Base-by-base conservation (phyloP, 1,284 basidiomycete genomes). In the Ustilago trichophora region DNA sequence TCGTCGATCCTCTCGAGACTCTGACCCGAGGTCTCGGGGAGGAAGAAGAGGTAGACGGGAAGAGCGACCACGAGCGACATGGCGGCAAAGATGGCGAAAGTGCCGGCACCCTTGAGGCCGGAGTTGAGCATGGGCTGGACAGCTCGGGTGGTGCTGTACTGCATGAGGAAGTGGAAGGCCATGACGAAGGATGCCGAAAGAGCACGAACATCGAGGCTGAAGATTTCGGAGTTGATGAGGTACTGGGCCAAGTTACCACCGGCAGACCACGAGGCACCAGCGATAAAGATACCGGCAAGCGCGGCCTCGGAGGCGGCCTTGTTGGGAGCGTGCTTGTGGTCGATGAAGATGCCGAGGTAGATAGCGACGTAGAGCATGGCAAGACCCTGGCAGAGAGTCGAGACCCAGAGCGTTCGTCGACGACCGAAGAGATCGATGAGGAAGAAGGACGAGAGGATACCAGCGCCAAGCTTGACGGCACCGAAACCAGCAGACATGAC, bases 241-340 rank as follows among this genome's bases (percentile, higher is more conserved):
- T 69, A 69, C 48, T 69, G 65, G 2, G 65, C 65, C 3, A 69
- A 55, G 48, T 69, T 69, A 32, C 65, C 65, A 55, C 65, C 65
- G 1, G 65, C 65, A 1, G 54, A 58, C 58, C 58, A 69, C 1
- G 65, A 53, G 18, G 65, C 65, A 45, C 65, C 65, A 22, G 59
- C 59, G 45, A 69, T 58, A 34, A 69, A 69, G 59, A 63, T 69
- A 22, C 55, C 45, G 9, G 56, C 60, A 13, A 64, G 31, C 4
- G 66, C 60, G 2, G 66, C 66, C 16, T 64, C 51, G 7, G 59
- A 58, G 11, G 60, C 66, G 3, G 66, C 34, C 56, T 55, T 59
- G 55, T 33, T 50, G 33, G 29, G 29, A 5, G 51, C 18, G 42
- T 60, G 60, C 35, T 51, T 51, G 26, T 50, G 45, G 47, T 69